Conservation (phyloP, 345 rosid genomes). For the Populus tremula region DNA sequence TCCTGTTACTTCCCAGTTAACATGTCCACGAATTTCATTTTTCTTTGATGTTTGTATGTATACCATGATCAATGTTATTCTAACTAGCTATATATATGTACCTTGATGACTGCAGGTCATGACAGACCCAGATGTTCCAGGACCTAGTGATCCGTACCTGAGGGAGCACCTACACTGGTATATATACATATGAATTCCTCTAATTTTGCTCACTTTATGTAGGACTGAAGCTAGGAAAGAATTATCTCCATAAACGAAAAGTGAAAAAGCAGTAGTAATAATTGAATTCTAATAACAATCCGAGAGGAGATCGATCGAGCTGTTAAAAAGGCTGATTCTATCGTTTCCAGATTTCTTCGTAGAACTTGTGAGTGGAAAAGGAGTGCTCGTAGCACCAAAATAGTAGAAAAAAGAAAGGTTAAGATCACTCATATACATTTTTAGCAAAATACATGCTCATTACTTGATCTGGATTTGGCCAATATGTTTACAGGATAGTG, state of each 20-base stretch:
- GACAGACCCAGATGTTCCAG: constrained; percentile 99
- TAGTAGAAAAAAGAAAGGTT: background rate
- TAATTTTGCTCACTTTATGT: background rate
- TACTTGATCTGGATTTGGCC: constrained; percentile 17
- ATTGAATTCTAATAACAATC: background rate
- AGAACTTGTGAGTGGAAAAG: background rate
- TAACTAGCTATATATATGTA: background rate
- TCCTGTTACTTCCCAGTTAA: too few species aligned
- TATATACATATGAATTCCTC: background rate
- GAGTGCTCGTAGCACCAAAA: background rate
- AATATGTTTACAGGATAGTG: constrained; percentile 57
- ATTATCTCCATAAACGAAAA: background rate
- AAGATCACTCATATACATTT: background rate
- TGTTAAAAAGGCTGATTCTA: background rate
- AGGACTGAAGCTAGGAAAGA: background rate
- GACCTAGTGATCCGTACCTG: constrained; percentile 94
- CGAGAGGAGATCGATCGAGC: background rate
- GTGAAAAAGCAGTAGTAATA: background rate
- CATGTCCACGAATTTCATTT: background rate
- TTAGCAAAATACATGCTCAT: background rate
- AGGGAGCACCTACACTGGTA: constrained; percentile 95
- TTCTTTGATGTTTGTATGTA: background rate
- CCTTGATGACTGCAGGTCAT: constrained; percentile 50
- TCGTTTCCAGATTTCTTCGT: background rate
- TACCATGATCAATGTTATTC: background rate